phyloP scores from a whole-genome alignment of 805 yeast genomes.

The Kodamaea jinghongensis region DNA sequence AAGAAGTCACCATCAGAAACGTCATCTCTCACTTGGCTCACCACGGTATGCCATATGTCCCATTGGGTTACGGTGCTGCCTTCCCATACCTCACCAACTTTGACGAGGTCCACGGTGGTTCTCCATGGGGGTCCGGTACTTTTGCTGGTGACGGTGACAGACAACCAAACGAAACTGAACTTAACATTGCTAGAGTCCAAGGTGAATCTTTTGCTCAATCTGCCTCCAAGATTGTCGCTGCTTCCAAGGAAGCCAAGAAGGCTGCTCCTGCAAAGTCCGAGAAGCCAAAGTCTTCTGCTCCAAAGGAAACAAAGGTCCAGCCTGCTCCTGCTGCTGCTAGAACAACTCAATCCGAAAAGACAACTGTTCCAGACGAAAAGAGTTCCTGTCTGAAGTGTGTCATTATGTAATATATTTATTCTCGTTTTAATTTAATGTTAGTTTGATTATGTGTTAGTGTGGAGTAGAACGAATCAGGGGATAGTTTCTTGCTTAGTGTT shows the following conservation, averaged over 20 bases:
- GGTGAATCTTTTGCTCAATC: slow-evolving; percentile 61
- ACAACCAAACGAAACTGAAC: slow-evolving; percentile 60
- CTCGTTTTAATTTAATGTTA: too few species aligned
- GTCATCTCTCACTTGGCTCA: slow-evolving; percentile 61
- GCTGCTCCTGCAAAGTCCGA: too few species aligned
- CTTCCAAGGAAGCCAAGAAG: too few species aligned
- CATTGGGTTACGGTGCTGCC: slow-evolving; percentile 66
- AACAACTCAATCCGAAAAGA: slow-evolving; percentile 12
- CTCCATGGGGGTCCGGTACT: slow-evolving; percentile 88
- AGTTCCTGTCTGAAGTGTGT: slow-evolving; percentile 14
- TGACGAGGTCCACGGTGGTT: slow-evolving; percentile 73
- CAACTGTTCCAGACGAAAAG: slow-evolving; percentile 9
- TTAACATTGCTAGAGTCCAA: slow-evolving; percentile 61
- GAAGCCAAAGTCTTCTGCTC: too few species aligned
- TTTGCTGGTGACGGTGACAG: slow-evolving; percentile 79
- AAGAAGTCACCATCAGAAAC: slow-evolving; percentile 65
- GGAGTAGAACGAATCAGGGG: too few species aligned
- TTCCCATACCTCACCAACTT: slow-evolving; percentile 55
- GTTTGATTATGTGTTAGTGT: too few species aligned
- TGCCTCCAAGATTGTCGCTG: slow-evolving; percentile 28
- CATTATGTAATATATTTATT: slow-evolving; percentile 9
- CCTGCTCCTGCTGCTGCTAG: slow-evolving; percentile 8
- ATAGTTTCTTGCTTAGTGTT: too few species aligned
- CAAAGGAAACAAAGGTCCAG: neutral
- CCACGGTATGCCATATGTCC: slow-evolving; percentile 76